A percentile compares a stretch with the other conserved stretches of the same genome.
Conservation (phyloP, 768 basidiomycete species). For the Kwoniella mangroviensis region DNA sequence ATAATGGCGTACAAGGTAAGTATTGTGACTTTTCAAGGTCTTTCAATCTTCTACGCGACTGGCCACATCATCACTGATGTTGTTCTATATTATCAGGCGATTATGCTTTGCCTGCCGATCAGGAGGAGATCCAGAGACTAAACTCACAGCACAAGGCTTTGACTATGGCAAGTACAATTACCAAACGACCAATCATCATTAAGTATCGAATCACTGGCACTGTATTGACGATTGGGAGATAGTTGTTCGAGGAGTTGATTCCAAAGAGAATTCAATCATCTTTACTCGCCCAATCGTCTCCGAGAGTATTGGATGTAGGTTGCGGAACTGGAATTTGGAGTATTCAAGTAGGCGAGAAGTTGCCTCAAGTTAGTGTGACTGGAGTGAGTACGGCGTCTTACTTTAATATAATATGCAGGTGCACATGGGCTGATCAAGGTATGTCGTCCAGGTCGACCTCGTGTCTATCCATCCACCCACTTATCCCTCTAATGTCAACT, state of each 20-base stretch:
- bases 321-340: slow-evolving; percentile 29
- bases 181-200: no score
- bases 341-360: slow-evolving; percentile 20
- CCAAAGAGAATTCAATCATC: neutral
- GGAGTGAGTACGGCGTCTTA: no score
- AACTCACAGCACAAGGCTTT: slow-evolving; percentile 25
- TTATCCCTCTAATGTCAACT: slow-evolving; percentile 15
- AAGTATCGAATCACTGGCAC: no score
- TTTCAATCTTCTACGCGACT: neutral
- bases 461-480: slow-evolving; percentile 23
- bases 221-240: no score
- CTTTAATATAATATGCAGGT: no score
- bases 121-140: slow-evolving; percentile 9
- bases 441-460: slow-evolving; percentile 16
- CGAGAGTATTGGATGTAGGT: slow-evolving; percentile 22
- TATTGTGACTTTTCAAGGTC: neutral
- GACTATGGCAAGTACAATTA: slow-evolving; percentile 13
- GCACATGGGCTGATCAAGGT: no score
- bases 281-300: slow-evolving; percentile 6
- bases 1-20: slow-evolving; percentile 6
- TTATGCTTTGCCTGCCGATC: slow-evolving; percentile 25
- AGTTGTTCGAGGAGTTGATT: neutral
- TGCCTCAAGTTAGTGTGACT: slow-evolving; percentile 10
- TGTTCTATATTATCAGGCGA: slow-evolving; percentile 1
- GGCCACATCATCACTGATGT: neutral